Conservation (phyloP, 805 yeast species). For the Ogataea parapolymorpha region DNA sequence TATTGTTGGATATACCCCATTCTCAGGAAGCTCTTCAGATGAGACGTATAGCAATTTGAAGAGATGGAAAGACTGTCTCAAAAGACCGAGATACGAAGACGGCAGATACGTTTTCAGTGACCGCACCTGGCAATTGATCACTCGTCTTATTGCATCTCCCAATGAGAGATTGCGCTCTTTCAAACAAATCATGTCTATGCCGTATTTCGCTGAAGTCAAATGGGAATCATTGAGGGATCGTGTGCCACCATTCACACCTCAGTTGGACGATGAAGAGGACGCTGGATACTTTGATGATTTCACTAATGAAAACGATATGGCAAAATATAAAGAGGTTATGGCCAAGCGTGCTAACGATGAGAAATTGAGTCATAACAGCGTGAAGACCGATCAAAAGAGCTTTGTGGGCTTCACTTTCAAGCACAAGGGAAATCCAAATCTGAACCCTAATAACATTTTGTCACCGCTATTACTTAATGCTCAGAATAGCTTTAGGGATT, state of each 20-base stretch:
- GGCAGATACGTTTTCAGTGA: conserved; percentile 92
- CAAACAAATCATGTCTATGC: conserved; percentile 73
- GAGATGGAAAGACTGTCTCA: conserved; percentile 84
- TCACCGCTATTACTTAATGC: conserved; percentile 31
- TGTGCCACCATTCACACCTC: conserved; percentile 95
- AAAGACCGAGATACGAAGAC: conserved; percentile 88
- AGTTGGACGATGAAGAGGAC: conserved; percentile 93
- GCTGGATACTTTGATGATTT: conserved; percentile 99
- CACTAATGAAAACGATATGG: conserved; percentile 94
- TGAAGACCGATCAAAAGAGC: conserved; percentile 58
- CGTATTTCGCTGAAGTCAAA: conserved; percentile 81
- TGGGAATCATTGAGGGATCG: conserved; percentile 67
- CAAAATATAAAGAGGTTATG: conserved; percentile 94
- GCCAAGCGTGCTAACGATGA: conserved; percentile 87
- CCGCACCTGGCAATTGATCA: conserved; percentile 90
- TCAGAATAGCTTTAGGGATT: conserved; percentile 20
- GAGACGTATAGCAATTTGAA: conserved; percentile 93
- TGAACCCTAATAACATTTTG: conserved; percentile 36
- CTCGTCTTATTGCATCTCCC: conserved; percentile 77
- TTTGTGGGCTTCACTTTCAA: conserved; percentile 96
- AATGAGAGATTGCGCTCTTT: conserved; percentile 70
- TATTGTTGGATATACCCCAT: conserved; percentile 95
- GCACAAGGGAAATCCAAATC: conserved; percentile 65
- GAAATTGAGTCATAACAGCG: conserved; percentile 64
- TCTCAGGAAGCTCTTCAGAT: conserved; percentile 88